A percentile compares a stretch with the other conserved stretches of the same genome.
These are phyloP conservation scores for Cytospora schulzeri DNA, from an alignment of 2,329 filamentous ascomycete genomes.

Conservation along the genomic window DNA sequence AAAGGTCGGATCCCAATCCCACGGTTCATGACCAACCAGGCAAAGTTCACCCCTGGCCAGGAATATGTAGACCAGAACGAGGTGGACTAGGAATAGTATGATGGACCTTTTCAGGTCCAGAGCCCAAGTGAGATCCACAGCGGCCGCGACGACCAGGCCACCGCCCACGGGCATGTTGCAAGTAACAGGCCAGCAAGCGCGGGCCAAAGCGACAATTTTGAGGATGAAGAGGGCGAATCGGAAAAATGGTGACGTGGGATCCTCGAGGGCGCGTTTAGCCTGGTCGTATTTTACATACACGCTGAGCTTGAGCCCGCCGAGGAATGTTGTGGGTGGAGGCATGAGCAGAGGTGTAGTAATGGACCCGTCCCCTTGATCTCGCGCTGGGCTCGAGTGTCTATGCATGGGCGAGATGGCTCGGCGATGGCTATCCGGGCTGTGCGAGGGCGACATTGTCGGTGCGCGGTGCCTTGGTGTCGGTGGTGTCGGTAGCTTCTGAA, in stretches of 20 bases:
- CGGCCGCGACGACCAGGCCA: slow-evolving; percentile 69
- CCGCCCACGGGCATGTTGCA: slow-evolving; percentile 66
- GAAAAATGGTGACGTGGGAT: slow-evolving; percentile 35
- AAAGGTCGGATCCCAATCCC: slow-evolving; percentile 22
- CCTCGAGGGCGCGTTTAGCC: slow-evolving; percentile 1
- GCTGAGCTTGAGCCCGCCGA: slow-evolving; percentile 36
- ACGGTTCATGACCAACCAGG: slow-evolving; percentile 11
- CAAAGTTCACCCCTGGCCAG: slow-evolving; percentile 15
- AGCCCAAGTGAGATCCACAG: slow-evolving; percentile 56
- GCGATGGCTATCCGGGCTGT: slow-evolving; percentile 41
- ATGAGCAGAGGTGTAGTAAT: slow-evolving; percentile 50
- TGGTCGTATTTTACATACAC: slow-evolving; percentile 10
- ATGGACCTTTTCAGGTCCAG: slow-evolving; percentile 18
- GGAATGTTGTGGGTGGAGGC: slow-evolving; percentile 47
- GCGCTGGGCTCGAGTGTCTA: slow-evolving; percentile 22
- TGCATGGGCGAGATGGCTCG: slow-evolving; percentile 28
- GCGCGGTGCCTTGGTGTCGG: slow-evolving; percentile 36
- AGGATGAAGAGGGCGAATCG: slow-evolving; percentile 66
- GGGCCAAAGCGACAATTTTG: slow-evolving; percentile 67
- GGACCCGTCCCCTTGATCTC: slow-evolving; percentile 12
- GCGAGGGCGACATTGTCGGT: slow-evolving; percentile 44
- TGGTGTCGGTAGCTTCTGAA: slow-evolving; percentile 38
- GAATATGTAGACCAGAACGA: slow-evolving; percentile 15
- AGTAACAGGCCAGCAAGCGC: slow-evolving; percentile 72
- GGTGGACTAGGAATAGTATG: slow-evolving; percentile 18